Percentiles rank a stretch among this genome's conserved stretches.
phyloP scores from a whole-genome alignment of 768 basidiomycete species.

The Mycena belliarum region DNA sequence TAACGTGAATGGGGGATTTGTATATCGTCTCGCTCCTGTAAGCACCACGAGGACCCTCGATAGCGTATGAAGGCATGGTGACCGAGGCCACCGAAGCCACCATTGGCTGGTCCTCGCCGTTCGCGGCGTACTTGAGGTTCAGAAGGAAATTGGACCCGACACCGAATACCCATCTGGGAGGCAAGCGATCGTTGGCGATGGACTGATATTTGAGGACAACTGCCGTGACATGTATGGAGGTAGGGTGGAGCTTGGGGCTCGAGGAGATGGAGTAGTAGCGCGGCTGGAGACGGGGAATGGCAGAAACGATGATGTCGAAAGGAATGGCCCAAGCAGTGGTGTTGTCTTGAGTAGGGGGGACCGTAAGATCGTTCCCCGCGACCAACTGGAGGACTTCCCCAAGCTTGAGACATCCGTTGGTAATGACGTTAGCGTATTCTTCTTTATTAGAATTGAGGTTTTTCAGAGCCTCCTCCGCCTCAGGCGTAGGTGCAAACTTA shows the following conservation, averaged over 20 bases:
- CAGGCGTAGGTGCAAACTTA: conserved; percentile 83
- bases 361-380: conserved; percentile 71
- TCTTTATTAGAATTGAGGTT: conserved; percentile 87
- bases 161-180: conserved; percentile 76
- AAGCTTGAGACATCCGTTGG: conserved; percentile 84
- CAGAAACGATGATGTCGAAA: conserved; percentile 95
- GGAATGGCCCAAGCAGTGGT: conserved; percentile 90
- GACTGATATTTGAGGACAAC: conserved; percentile 95
- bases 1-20: conserved; percentile 91
- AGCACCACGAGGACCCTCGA: conserved; percentile 88
- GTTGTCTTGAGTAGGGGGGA: conserved; percentile 62
- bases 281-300: conserved; percentile 91
- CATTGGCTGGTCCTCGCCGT: conserved; percentile 55
- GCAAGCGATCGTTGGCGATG: conserved; percentile 49
- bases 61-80: conserved; percentile 72
- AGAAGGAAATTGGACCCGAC: conserved; percentile 94
- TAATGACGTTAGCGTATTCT: conserved; percentile 74
- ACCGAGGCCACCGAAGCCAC: too few species aligned
- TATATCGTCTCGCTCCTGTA: conserved; percentile 72
- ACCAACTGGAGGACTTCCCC: conserved; percentile 92
- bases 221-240: conserved; percentile 88
- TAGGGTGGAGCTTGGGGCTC: conserved; percentile 89
- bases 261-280: conserved; percentile 99
- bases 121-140: conserved; percentile 81
- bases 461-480: conserved; percentile 73